A percentile compares a stretch with the other conserved stretches of the same genome.
phyloP scores from a whole-genome alignment of 2,329 filamentous ascomycete species.

The Incumbomyces lentus region DNA sequence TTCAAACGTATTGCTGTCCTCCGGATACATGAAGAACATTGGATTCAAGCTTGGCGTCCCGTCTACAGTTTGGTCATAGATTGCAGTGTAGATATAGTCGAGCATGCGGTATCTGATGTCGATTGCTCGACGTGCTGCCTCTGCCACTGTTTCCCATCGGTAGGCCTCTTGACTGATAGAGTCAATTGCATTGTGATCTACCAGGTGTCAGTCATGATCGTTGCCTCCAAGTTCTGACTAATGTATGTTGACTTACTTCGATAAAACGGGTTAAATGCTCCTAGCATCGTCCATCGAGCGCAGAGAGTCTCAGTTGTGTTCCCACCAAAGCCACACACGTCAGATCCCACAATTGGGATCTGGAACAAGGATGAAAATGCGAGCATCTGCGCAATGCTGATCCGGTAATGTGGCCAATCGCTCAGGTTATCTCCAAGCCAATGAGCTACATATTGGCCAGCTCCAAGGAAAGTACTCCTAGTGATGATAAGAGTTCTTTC shows the following conservation, averaged over 20 bases:
- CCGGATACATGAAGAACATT: conserved; percentile 61
- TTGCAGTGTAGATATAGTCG: conserved; percentile 68
- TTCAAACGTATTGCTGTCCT: conserved; percentile 42
- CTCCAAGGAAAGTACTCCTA: conserved; percentile 64
- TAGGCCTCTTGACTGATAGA: conserved; percentile 62
- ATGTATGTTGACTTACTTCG: conserved; percentile 32
- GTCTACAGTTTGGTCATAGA: conserved; percentile 48
- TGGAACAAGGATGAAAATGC: conserved; percentile 57
- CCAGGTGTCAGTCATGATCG: too few species aligned
- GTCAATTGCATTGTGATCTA: conserved; percentile 50
- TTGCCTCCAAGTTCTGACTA: too few species aligned
- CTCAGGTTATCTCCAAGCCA: conserved; percentile 55
- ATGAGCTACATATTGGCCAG: conserved; percentile 50
- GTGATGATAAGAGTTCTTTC: conserved; percentile 63
- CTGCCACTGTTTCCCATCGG: conserved; percentile 52
- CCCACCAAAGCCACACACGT: conserved; percentile 66
- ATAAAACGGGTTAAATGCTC: conserved; percentile 66
- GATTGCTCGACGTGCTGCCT: conserved; percentile 58
- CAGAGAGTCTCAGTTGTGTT: conserved; percentile 60
- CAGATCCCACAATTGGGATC: conserved; percentile 57
- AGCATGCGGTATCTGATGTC: conserved; percentile 64
- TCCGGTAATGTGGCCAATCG: conserved; percentile 48
- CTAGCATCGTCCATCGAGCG: conserved; percentile 63
- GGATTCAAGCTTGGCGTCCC: conserved; percentile 60
- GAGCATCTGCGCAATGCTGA: conserved; percentile 50